Evolutionary conservation across 176 grass and related monocot species (phyloP).

Genomic region (Raddia distichophylla): DNA sequence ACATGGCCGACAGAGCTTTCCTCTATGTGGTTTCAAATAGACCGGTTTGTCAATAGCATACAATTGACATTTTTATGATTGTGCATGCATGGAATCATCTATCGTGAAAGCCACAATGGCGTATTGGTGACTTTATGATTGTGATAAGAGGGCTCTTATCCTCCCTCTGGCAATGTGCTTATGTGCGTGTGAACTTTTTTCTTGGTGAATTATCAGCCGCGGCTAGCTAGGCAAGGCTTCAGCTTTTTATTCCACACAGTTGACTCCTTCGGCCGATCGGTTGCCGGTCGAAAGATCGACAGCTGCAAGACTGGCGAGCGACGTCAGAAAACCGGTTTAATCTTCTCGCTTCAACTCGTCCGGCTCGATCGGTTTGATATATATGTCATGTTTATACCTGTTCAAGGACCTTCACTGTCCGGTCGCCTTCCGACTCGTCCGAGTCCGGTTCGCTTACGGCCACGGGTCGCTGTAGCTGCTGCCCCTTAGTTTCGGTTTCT

Average conservation of each 20-base stretch:
- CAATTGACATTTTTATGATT: no score
- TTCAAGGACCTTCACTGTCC: conserved; percentile 27
- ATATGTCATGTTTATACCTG: background rate
- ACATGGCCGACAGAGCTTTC: no score
- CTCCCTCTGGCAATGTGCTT: background rate
- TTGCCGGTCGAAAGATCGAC: background rate
- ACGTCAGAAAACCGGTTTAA: conserved; percentile 16
- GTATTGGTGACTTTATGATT: conserved; percentile 16
- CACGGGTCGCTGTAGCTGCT: background rate
- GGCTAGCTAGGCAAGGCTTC: background rate
- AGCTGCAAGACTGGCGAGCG: background rate
- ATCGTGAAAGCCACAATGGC: conserved; percentile 11
- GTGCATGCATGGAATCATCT: no score
- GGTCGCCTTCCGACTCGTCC: conserved; percentile 1
- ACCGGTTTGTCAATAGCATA: background rate
- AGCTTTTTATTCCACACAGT: background rate
- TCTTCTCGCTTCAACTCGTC: background rate
- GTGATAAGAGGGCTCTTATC: conserved; percentile 6
- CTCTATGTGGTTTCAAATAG: background rate
- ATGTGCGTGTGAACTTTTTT: background rate
- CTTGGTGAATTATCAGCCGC: background rate
- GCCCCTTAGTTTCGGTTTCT: conserved; percentile 24
- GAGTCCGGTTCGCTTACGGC: background rate
- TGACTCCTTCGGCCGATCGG: background rate
- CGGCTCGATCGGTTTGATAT: background rate